Percentiles rank a stretch among this genome's conserved stretches.
These are phyloP conservation scores for Heteromeles arbutifolia DNA, from an alignment of 306 rosid species.

Conservation along the genomic window DNA sequence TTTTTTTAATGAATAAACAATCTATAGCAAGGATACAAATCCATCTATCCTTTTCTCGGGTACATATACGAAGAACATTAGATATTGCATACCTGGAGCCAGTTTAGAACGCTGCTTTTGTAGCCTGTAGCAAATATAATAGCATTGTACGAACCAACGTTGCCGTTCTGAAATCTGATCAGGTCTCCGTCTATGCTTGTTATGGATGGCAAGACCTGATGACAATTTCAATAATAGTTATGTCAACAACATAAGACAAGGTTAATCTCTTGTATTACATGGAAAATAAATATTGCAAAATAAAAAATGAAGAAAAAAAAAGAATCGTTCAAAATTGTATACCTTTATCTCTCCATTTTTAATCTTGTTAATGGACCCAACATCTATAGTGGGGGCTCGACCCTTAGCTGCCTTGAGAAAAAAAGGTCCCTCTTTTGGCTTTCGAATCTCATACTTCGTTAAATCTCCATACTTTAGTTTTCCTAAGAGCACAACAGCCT, in stretches of 20 bases:
- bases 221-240: not conserved
- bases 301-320: not conserved
- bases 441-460: conserved; percentile 25
- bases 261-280: too few species aligned
- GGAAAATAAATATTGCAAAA: not conserved
- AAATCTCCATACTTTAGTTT: conserved; percentile 24
- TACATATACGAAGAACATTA: not conserved
- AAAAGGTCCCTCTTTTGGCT: conserved; percentile 43
- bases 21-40: too few species aligned
- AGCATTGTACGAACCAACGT: conserved; percentile 30
- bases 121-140: conserved; percentile 68
- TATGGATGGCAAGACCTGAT: conserved; percentile 42
- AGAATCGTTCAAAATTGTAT: not conserved
- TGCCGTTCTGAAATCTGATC: conserved; percentile 29
- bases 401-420: conserved; percentile 27
- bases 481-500: not conserved
- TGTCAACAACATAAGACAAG: not conserved
- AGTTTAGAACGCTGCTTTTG: conserved; percentile 33
- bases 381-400: conserved; percentile 38
- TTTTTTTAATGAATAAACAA: too few species aligned
- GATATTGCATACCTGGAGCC: conserved; percentile 45
- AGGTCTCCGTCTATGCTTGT: conserved; percentile 25
- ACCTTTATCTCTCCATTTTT: conserved; percentile 36
- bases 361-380: conserved; percentile 42
- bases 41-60: not conserved